Percentiles rank a stretch among this genome's conserved stretches.
These are phyloP conservation scores for Rhizoclosmatium sp. DNA, from an alignment of 192 early-diverging fungal species.

Conservation along the genomic window DNA sequence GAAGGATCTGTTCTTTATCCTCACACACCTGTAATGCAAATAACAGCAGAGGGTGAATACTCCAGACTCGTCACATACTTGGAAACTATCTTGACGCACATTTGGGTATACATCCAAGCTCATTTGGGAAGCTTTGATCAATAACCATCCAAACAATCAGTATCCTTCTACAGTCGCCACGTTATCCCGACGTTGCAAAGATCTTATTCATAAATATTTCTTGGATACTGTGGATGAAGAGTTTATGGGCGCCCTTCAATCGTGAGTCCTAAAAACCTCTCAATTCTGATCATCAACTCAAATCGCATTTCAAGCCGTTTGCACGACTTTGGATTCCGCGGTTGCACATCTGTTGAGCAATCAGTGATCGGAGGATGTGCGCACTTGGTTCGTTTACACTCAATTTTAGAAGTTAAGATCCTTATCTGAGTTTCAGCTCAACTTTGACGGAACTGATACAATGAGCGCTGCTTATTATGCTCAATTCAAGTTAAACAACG, in stretches of 20 bases:
- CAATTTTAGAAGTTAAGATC: conserved; percentile 3
- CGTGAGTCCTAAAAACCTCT: conserved; percentile 33
- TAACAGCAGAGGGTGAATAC: conserved; percentile 77
- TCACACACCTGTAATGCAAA: conserved; percentile 84
- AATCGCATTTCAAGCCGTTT: conserved; percentile 58
- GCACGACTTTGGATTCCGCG: conserved; percentile 95
- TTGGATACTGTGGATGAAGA: conserved; percentile 71
- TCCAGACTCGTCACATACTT: conserved; percentile 81
- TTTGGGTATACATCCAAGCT: conserved; percentile 65
- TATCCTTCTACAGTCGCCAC: conserved; percentile 90
- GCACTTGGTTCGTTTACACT: conserved; percentile 65
- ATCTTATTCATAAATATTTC: conserved; percentile 69
- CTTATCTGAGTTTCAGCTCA: conserved; percentile 59
- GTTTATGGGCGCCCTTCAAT: conserved; percentile 59
- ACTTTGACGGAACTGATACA: conserved; percentile 84
- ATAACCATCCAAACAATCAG: conserved; percentile 40
- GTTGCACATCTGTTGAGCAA: conserved; percentile 84
- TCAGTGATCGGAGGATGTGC: conserved; percentile 85
- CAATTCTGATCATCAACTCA: neutral
- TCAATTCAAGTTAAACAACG: conserved; percentile 78
- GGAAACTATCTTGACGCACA: conserved; percentile 83
- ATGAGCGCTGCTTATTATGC: conserved; percentile 81
- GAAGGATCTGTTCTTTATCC: conserved; percentile 85
- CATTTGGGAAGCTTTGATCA: neutral
- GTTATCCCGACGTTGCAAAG: conserved; percentile 71